phyloP scores from a whole-genome alignment of 225 moss, liverwort and hornwort genomes.

The Anthoceros angustus region DNA sequence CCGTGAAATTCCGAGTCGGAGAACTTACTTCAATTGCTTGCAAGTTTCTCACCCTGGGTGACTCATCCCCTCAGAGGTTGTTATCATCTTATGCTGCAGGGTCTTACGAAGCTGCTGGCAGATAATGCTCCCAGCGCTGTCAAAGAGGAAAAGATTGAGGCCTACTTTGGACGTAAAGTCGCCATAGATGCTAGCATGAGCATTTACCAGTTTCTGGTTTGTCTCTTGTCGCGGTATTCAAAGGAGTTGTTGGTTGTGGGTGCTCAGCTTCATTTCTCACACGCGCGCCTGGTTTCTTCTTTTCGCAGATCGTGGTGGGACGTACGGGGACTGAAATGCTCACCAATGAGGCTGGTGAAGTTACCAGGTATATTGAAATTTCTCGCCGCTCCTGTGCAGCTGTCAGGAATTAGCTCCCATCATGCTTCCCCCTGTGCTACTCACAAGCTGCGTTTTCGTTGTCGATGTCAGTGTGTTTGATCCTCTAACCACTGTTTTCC shows the following conservation, averaged over 20 bases:
- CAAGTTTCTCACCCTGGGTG: too few species aligned
- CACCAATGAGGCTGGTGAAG: slow-evolving; percentile 58
- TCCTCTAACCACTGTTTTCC: not conserved
- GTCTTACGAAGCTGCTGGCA: slow-evolving; percentile 85
- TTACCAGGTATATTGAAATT: slow-evolving; percentile 24
- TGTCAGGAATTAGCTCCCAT: not conserved
- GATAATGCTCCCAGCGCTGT: slow-evolving; percentile 73
- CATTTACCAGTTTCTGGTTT: slow-evolving; percentile 89
- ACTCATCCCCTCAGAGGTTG: too few species aligned
- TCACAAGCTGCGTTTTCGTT: not conserved
- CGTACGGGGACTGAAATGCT: slow-evolving; percentile 43
- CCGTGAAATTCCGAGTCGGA: too few species aligned
- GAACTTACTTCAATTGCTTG: too few species aligned
- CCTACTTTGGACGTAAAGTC: slow-evolving; percentile 86
- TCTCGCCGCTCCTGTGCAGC: not conserved
- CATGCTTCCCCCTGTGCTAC: not conserved
- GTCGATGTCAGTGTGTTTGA: not conserved
- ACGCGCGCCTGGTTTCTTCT: not conserved
- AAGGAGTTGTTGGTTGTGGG: slow-evolving; percentile 8
- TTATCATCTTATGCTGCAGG: slow-evolving; percentile 16
- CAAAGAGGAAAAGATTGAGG: slow-evolving; percentile 82
- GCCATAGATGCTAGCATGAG: slow-evolving; percentile 99
- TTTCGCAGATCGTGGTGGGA: slow-evolving; percentile 39
- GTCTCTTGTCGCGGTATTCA: not conserved
- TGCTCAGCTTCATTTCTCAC: slow-evolving; percentile 9